These are phyloP conservation scores for Aspergillus intermedius DNA, from an alignment of 2,329 filamentous ascomycete genomes.

Conservation along the genomic window DNA sequence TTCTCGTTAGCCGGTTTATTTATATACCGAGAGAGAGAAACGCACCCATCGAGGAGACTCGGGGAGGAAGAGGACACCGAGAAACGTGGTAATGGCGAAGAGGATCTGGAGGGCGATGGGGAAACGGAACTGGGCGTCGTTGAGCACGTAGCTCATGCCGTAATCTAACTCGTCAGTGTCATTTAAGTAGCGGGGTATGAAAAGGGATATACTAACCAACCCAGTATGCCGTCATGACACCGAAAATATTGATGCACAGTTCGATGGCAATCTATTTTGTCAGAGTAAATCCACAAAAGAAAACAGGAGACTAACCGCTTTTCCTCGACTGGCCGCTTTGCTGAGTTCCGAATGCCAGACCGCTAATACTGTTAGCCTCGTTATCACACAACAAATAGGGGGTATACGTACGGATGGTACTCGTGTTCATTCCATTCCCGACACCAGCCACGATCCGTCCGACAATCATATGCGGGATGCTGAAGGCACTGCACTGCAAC, in stretches of 20 bases:
- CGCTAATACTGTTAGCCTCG: slow-evolving; percentile 3
- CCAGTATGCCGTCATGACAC: slow-evolving; percentile 29
- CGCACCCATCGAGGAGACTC: slow-evolving; percentile 39
- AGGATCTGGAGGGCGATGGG: slow-evolving; percentile 29
- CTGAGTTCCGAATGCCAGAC: slow-evolving; percentile 26
- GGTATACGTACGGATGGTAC: slow-evolving; percentile 29
- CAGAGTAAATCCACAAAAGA: slow-evolving; percentile 5
- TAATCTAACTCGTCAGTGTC: slow-evolving; percentile 12
- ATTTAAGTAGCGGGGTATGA: neutral
- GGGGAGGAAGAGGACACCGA: slow-evolving; percentile 31
- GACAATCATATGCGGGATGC: slow-evolving; percentile 35
- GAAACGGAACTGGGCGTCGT: slow-evolving; percentile 25
- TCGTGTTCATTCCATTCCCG: slow-evolving; percentile 43
- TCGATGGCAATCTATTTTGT: slow-evolving; percentile 19
- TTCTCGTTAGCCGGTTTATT: neutral
- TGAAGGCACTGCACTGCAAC: slow-evolving; percentile 22
- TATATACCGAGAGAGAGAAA: neutral
- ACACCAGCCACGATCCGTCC: slow-evolving; percentile 46
- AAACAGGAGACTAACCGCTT: slow-evolving; percentile 17
- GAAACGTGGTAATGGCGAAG: slow-evolving; percentile 22
- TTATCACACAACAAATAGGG: neutral
- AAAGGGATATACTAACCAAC: slow-evolving; percentile 17
- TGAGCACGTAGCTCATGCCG: slow-evolving; percentile 21
- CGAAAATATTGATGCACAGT: slow-evolving; percentile 24
- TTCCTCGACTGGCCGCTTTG: slow-evolving; percentile 22